Conservation (phyloP, 257 asterid species). For the Lycium ferocissimum region DNA sequence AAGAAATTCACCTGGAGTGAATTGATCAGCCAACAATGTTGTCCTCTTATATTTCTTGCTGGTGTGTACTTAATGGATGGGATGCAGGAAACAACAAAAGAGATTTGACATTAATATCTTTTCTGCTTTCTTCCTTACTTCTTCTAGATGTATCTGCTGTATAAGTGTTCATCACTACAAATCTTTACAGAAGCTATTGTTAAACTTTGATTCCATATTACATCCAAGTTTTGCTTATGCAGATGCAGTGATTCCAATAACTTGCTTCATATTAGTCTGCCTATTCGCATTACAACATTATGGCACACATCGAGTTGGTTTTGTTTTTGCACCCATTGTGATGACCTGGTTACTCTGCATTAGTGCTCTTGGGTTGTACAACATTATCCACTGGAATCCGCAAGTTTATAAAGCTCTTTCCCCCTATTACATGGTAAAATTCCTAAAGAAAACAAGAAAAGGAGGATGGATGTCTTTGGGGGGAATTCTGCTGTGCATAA, state of each 20-base stretch:
- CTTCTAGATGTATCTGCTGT: neutral
- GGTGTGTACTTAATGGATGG: neutral
- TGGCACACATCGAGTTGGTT: slow-evolving; percentile 92
- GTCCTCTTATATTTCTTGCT: neutral
- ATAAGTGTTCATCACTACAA: neutral
- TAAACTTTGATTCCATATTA: neutral
- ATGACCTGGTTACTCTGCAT: slow-evolving; percentile 85
- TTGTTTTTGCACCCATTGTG: slow-evolving; percentile 84
- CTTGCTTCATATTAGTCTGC: slow-evolving; percentile 94
- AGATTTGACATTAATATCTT: neutral
- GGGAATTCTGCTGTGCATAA: slow-evolving; percentile 92
- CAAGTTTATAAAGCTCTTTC: slow-evolving; percentile 90
- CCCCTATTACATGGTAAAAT: slow-evolving; percentile 80
- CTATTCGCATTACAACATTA: slow-evolving; percentile 95
- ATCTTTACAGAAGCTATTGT: slow-evolving; percentile 15
- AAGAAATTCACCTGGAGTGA: slow-evolving; percentile 5
- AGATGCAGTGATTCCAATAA: slow-evolving; percentile 94
- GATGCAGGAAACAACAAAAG: neutral
- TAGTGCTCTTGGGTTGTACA: slow-evolving; percentile 83
- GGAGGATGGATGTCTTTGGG: slow-evolving; percentile 99
- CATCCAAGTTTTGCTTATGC: slow-evolving; percentile 41
- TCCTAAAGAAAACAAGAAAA: slow-evolving; percentile 90
- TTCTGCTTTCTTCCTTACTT: neutral
- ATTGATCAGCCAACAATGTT: neutral
- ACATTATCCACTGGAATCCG: slow-evolving; percentile 84